phyloP scores from a whole-genome alignment of 164 flowering plant genomes.

The Brasenia schreberi region DNA sequence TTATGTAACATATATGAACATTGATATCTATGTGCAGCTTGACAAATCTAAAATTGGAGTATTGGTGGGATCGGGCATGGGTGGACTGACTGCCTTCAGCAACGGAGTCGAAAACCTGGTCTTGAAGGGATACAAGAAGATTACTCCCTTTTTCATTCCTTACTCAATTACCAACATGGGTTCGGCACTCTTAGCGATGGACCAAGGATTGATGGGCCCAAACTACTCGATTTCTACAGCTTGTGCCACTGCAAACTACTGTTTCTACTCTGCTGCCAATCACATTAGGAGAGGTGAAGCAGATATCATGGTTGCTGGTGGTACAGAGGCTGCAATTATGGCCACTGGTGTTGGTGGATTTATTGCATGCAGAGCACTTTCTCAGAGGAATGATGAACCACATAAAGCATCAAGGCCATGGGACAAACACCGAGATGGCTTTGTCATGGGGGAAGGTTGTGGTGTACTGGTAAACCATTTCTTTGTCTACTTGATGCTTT shows the following conservation, averaged over 20 bases:
- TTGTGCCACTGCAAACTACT: constrained; percentile 71
- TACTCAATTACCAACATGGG: constrained; percentile 72
- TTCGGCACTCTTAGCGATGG: constrained; percentile 63
- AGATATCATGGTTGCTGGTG: constrained; percentile 14
- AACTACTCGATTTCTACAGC: constrained; percentile 71
- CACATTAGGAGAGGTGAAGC: constrained; percentile 33
- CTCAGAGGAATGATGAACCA: constrained; percentile 27
- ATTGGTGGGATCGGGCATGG: constrained; percentile 63
- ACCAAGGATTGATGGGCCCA: constrained; percentile 67
- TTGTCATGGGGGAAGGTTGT: constrained; percentile 72
- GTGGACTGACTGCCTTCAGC: constrained; percentile 49
- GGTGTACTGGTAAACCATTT: constrained; percentile 47
- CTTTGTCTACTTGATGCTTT: background rate
- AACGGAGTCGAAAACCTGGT: constrained; percentile 45
- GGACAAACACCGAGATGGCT: constrained; percentile 28
- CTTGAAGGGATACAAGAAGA: constrained; percentile 49
- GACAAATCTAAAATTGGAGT: constrained; percentile 23
- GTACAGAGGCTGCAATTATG: constrained; percentile 13
- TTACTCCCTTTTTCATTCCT: constrained; percentile 65
- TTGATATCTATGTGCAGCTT: constrained; percentile 23
- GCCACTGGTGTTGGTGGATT: constrained; percentile 34
- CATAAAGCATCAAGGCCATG: constrained; percentile 16
- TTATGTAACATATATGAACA: no score
- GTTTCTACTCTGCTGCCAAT: constrained; percentile 64
- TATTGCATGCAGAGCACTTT: constrained; percentile 65